A percentile compares a stretch with the other conserved stretches of the same genome.
phyloP scores from a whole-genome alignment of 768 basidiomycete genomes.

The Rhodotorula babjevae region DNA sequence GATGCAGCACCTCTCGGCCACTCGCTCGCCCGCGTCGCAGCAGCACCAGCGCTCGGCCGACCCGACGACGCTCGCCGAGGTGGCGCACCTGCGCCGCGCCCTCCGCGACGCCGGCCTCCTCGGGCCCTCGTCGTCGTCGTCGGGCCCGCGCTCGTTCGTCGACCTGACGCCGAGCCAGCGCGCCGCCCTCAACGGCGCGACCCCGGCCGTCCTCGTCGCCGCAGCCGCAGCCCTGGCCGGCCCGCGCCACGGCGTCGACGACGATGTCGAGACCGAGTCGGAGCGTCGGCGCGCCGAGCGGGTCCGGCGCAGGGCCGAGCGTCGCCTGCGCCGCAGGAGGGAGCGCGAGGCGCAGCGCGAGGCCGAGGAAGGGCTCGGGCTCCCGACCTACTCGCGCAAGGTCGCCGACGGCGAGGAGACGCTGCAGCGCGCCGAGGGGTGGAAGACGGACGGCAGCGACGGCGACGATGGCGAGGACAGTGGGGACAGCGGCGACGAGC shows the following conservation, averaged over 20 bases:
- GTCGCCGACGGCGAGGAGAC: constrained; percentile 22
- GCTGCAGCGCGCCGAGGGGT: constrained; percentile 20
- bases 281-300: no score
- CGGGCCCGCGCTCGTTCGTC: not conserved
- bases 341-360: constrained; percentile 13
- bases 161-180: not conserved
- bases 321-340: constrained; percentile 13
- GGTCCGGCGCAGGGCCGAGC: not conserved
- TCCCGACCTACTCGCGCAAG: constrained; percentile 26
- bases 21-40: not conserved
- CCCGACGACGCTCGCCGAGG: not conserved
- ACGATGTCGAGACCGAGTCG: no score
- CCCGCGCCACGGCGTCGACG: not conserved
- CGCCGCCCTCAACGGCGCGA: not conserved
- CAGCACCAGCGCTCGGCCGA: not conserved
- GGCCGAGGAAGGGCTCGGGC: constrained; percentile 17
- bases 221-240: not conserved
- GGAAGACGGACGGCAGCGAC: constrained; percentile 15
- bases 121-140: not conserved
- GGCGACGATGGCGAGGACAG: not conserved
- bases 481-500: not conserved
- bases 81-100: not conserved
- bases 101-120: not conserved
- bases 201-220: not conserved
- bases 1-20: not conserved